Base-by-base conservation (phyloP, 75 land plant genomes). In the Pinus tabuliformis region DNA sequence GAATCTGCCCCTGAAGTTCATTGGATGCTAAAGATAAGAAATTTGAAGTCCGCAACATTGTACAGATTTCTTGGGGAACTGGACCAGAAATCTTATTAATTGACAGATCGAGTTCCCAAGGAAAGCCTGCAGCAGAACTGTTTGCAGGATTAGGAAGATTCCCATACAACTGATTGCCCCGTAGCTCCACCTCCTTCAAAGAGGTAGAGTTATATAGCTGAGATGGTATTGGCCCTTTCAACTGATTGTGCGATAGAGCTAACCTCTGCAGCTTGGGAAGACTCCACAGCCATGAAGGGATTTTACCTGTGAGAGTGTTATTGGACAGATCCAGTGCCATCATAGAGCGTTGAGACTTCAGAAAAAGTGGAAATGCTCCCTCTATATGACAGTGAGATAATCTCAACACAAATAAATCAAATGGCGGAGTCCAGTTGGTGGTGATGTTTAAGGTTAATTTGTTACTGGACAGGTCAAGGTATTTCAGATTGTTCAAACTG, bases 251-350 rank as follows among this genome's bases (percentile, higher is more conserved):
- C 15, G 33, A 12, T 28, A 26, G 28, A 62, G n/a, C 2, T 26
- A 62, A 12, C 16, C 2, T 15, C 30, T 62, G 15, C 1, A 62
- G 64, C 64, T 24, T 12, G 1, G 33, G 64, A 3, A 62, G 64
- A 4, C 28, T 62, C 36, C 66, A 33, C 36, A 63, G 6, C 36
- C 36, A 33, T 18, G 72, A 70, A 49, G 49, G 82, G 56, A 82
- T 72, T 63, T 45, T 7, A 14, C 84, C 84, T 21, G 73, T 66
- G 21, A 78, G 65, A 52, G 49, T 56, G 73, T 78, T 78, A 24
- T 74, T 28, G 57, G 64, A 65, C 3, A 82, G 54, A 26, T 52
- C 54, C 59, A 81, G 49, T 59, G 17, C 26, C 63, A n/a, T 12
- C 61, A 79, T 54, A 62, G 56, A 9, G 54, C 42, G 21, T 26